phyloP scores from a whole-genome alignment of 495 filamentous ascomycete genomes.

The Neurospora discreta region DNA sequence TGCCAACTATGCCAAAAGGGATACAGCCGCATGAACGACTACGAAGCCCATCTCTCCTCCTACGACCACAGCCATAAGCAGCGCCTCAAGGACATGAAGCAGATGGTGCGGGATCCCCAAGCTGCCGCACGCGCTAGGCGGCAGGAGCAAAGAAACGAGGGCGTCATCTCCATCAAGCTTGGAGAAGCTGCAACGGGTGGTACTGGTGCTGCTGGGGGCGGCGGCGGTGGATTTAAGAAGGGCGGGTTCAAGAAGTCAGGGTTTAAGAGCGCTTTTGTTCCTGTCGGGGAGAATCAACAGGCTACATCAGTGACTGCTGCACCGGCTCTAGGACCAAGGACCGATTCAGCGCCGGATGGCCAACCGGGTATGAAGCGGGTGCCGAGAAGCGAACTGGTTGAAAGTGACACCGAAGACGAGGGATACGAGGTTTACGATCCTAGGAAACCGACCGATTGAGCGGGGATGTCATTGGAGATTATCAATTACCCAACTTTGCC shows the following conservation, averaged over 20 bases:
- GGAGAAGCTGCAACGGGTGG: constrained; percentile 21
- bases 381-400: constrained; percentile 21
- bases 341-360: constrained; percentile 7
- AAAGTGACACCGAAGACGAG: constrained; percentile 49
- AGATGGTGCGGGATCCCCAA: constrained; percentile 48
- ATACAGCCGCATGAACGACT: constrained; percentile 60
- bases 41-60: constrained; percentile 55
- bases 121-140: constrained; percentile 51
- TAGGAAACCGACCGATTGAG: constrained; percentile 41
- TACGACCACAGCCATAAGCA: constrained; percentile 64
- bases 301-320: constrained; percentile 3
- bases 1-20: constrained; percentile 64
- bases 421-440: constrained; percentile 47
- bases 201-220: constrained; percentile 7
- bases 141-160: constrained; percentile 61
- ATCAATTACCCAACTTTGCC: background rate
- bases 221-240: constrained; percentile 39
- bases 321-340: background rate
- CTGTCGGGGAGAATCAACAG: constrained; percentile 15
- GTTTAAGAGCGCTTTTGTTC: constrained; percentile 43
- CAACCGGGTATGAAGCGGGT: constrained; percentile 11
- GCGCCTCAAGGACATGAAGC: constrained; percentile 55
- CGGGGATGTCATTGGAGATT: background rate
- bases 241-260: constrained; percentile 40
- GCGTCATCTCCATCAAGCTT: constrained; percentile 48